These are phyloP conservation scores for Kwoniella heveanensis DNA, from an alignment of 768 basidiomycete genomes.

Conservation along the genomic window DNA sequence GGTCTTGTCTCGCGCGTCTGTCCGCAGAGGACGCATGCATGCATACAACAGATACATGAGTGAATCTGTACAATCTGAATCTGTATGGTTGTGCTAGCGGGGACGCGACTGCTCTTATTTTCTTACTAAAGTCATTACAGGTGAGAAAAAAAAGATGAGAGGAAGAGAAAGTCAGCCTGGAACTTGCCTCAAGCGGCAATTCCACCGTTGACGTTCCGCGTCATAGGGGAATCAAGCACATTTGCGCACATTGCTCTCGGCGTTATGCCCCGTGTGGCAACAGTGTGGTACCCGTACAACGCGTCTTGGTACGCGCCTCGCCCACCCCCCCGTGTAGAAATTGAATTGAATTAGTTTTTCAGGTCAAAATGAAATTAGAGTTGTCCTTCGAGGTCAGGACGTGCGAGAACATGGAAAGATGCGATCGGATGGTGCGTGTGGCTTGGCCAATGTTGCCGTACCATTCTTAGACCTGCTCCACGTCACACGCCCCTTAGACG, in stretches of 20 bases:
- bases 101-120: not conserved
- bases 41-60: too few relatives aligned
- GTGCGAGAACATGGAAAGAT: conserved; percentile 19
- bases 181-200: not conserved
- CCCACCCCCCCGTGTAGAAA: too few relatives aligned
- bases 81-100: too few relatives aligned
- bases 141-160: not conserved
- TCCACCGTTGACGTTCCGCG: not conserved
- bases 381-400: not conserved
- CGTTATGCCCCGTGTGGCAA: too few relatives aligned
- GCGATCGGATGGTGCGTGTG: conserved; percentile 4
- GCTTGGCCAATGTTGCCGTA: not conserved
- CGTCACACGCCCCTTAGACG: not conserved
- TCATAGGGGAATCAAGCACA: not conserved
- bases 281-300: too few relatives aligned
- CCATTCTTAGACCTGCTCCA: not conserved
- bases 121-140: not conserved
- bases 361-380: conserved; percentile 5
- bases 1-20: too few relatives aligned
- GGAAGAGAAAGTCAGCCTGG: not conserved
- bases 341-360: conserved; percentile 19
- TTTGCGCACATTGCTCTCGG: too few relatives aligned
- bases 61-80: too few relatives aligned
- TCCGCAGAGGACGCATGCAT: not conserved
- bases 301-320: too few relatives aligned